Percentiles rank a stretch among this genome's conserved stretches.
phyloP scores from a whole-genome alignment of 1,139 yeast genomes.

The Suhomyces anneliseae region DNA sequence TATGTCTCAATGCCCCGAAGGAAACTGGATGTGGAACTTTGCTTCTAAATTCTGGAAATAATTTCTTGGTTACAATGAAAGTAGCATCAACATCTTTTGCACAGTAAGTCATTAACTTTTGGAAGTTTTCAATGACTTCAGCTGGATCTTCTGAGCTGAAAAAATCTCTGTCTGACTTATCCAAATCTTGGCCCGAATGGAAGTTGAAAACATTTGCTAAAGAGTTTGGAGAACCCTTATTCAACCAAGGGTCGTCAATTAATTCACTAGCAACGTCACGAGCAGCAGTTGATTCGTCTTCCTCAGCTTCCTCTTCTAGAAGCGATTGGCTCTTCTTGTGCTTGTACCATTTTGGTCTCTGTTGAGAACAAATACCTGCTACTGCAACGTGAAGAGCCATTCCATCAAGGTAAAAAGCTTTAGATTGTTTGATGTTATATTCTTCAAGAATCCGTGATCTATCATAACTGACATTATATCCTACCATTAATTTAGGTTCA shows the following conservation, averaged over 20 bases:
- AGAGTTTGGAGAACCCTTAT: conserved; percentile 75
- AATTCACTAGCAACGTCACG: conserved; percentile 25
- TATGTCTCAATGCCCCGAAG: conserved; percentile 78
- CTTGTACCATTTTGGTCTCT: conserved; percentile 76
- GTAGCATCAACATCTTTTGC: conserved; percentile 83
- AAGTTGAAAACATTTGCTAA: conserved; percentile 77
- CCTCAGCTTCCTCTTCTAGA: conserved; percentile 11
- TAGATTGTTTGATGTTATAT: conserved; percentile 63
- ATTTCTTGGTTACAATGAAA: conserved; percentile 61
- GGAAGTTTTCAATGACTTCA: conserved; percentile 58
- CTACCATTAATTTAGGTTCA: conserved; percentile 63
- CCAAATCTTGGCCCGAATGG: conserved; percentile 71
- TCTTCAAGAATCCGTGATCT: conserved; percentile 85
- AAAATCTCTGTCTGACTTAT: conserved; percentile 64
- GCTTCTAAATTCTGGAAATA: conserved; percentile 65
- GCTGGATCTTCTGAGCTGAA: conserved; percentile 59
- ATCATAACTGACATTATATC: conserved; percentile 91
- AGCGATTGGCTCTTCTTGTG: conserved; percentile 45
- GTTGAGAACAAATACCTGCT: conserved; percentile 91
- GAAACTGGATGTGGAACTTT: conserved; percentile 94
- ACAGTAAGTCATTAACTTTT: conserved; percentile 71
- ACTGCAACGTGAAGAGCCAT: conserved; percentile 92
- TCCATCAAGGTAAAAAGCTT: conserved; percentile 83
- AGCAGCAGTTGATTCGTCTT: conserved; percentile 1
- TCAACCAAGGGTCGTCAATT: conserved; percentile 73